These are phyloP conservation scores for Penicillium coffeae DNA, from an alignment of 495 filamentous ascomycete species.

Conservation along the genomic window DNA sequence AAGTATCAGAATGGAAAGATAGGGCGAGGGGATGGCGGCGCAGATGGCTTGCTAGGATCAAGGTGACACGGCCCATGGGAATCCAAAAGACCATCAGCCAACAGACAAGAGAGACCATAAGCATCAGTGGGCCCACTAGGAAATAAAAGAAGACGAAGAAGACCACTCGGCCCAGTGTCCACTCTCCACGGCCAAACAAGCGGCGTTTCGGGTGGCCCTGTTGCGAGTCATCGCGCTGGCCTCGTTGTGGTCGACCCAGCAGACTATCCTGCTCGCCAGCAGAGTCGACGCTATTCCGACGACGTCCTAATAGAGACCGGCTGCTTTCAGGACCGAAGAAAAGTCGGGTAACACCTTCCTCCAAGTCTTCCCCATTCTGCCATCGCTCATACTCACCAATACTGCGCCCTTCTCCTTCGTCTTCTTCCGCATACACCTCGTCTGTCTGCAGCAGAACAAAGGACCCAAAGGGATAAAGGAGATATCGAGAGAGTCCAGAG, in stretches of 20 bases:
- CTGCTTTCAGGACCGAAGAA: slow-evolving; percentile 86
- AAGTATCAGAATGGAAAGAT: slow-evolving; percentile 84
- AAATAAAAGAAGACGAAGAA: slow-evolving; percentile 98
- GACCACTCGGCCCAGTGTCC: slow-evolving; percentile 88
- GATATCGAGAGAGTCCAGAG: slow-evolving; percentile 75
- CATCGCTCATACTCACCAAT: slow-evolving; percentile 99
- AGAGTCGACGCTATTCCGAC: slow-evolving; percentile 84
- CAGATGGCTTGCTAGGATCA: slow-evolving; percentile 86
- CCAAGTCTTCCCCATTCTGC: slow-evolving; percentile 87
- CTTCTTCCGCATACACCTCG: slow-evolving; percentile 91
- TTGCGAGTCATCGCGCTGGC: slow-evolving; percentile 45
- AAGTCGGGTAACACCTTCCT: slow-evolving; percentile 70
- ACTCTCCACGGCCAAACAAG: slow-evolving; percentile 91
- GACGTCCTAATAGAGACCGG: slow-evolving; percentile 82
- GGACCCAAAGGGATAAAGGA: slow-evolving; percentile 95
- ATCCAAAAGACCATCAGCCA: slow-evolving; percentile 98
- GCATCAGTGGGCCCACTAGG: slow-evolving; percentile 81
- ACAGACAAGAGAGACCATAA: slow-evolving; percentile 81
- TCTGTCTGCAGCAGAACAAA: slow-evolving; percentile 91
- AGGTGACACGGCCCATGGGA: slow-evolving; percentile 94
- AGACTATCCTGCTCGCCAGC: slow-evolving; percentile 85
- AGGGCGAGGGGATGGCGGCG: slow-evolving; percentile 88
- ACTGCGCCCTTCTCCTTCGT: slow-evolving; percentile 97
- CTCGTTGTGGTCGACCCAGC: slow-evolving; percentile 62
- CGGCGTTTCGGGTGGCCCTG: slow-evolving; percentile 70